Base-by-base conservation (phyloP, 2,329 filamentous ascomycete species). In the Stagonosporopsis rhizophila region DNA sequence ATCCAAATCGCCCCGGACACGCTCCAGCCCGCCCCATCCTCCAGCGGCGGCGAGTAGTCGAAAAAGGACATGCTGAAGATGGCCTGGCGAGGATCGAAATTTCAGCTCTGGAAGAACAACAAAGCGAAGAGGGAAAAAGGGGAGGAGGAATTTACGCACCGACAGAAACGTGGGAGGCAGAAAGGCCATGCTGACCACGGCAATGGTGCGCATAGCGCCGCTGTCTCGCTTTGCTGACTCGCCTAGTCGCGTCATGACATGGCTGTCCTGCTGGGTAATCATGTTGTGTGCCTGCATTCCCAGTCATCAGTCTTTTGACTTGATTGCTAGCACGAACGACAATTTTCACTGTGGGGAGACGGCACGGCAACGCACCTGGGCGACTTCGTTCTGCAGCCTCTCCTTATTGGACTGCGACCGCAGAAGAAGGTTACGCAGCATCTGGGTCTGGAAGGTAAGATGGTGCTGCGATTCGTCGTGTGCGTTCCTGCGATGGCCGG, bases 1-100 rank as follows among this genome's bases (percentile, higher is more conserved):
- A 68, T 27, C 65, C 64, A 68, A 2, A 68, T 61, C 42, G 60
- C 60, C n/a, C 45, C 44, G 1, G 65, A 66, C 0, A 66, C 52
- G 1, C 41, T 53, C 64, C 65, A 68, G 17, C 41, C 44, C 4
- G 35, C 32, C 15, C 20, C 15, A 9, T 7, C 5, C 3, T 22
- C 57, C 27, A 53, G 14, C 1, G 22, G 49, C 8, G 63, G 60
- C 2, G 52, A 25, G 27, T 50, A 65, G 38, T 64, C 46, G 59
- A 65, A 68, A 34, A 68, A 68, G 41, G 55, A 62, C 60, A 64
- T 66, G 35, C 64, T 66, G 47, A 68, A 66, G 6, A 68, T 54
- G 2, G 65, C 63, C 62, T 67, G 37, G 2, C n/a, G 12, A 11
- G 4, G 7, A 25, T n/a, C 3, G 22, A 39, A 28, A n/a, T 22